These are phyloP conservation scores for Diplodia seriata DNA, from an alignment of 2,329 filamentous ascomycete species.

Conservation along the genomic window DNA sequence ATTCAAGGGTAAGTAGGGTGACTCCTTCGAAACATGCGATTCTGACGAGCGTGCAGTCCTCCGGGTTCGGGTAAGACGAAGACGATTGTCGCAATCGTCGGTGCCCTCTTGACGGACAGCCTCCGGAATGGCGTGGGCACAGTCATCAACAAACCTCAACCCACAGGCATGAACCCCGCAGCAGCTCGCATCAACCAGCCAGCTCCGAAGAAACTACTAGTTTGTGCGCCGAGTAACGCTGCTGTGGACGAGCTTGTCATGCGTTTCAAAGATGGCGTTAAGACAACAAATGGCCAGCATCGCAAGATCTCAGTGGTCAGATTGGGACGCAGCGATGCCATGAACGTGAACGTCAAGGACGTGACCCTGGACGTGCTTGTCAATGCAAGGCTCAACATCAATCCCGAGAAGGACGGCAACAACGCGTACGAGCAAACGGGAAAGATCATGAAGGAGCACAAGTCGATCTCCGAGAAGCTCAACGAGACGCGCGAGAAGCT, in stretches of 20 bases:
- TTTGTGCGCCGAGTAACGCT: constrained; percentile 98
- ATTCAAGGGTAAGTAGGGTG: constrained; percentile 74
- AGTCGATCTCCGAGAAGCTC: constrained; percentile 68
- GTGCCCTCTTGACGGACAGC: constrained; percentile 74
- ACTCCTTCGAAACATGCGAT: constrained; percentile 34
- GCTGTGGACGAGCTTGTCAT: constrained; percentile 96
- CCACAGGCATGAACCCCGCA: constrained; percentile 39
- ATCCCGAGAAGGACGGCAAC: constrained; percentile 48
- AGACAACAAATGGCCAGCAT: constrained; percentile 72
- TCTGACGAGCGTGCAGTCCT: constrained; percentile 62
- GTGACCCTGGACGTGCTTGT: constrained; percentile 95
- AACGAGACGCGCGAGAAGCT: constrained; percentile 73
- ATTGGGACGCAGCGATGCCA: constrained; percentile 87
- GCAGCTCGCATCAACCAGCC: constrained; percentile 38
- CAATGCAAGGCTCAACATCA: constrained; percentile 68
- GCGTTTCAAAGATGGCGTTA: constrained; percentile 86
- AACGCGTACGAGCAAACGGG: constrained; percentile 60
- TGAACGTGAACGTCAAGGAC: constrained; percentile 86
- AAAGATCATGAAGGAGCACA: constrained; percentile 74
- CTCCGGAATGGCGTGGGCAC: constrained; percentile 58
- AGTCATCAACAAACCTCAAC: constrained; percentile 49
- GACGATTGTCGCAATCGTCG: constrained; percentile 95
- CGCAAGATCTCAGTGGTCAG: constrained; percentile 87
- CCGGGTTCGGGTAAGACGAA: constrained; percentile 98
- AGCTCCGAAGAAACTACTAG: constrained; percentile 81